phyloP scores from a whole-genome alignment of 2,329 filamentous ascomycete species.

The Phoma herbarum region DNA sequence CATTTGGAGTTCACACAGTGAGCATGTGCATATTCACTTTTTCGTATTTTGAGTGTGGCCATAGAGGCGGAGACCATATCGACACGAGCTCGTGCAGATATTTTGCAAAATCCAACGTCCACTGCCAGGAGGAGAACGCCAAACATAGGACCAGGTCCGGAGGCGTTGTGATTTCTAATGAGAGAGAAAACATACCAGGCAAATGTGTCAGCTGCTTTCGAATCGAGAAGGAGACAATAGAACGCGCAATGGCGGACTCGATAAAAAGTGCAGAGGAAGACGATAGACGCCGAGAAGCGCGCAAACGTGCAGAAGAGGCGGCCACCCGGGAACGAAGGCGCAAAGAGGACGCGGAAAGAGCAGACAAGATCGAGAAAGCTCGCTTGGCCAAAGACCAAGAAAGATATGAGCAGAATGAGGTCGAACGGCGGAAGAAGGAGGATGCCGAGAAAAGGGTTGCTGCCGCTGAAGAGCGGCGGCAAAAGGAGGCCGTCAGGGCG shows the following conservation, averaged over 20 bases:
- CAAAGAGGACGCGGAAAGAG: neutral
- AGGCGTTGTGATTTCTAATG: neutral
- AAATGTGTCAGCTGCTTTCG: slow-evolving; percentile 28
- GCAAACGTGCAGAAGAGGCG: neutral
- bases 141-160: slow-evolving; percentile 2
- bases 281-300: slow-evolving; percentile 1
- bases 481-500: neutral
- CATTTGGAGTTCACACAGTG: neutral
- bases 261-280: neutral
- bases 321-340: neutral
- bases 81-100: slow-evolving; percentile 28
- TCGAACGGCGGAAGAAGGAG: neutral
- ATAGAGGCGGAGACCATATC: slow-evolving; percentile 30
- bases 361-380: slow-evolving; percentile 6
- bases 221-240: neutral
- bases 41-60: slow-evolving; percentile 31
- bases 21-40: slow-evolving; percentile 39
- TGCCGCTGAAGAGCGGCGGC: slow-evolving; percentile 1
- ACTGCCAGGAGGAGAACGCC: slow-evolving; percentile 32
- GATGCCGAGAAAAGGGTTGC: slow-evolving; percentile 2
- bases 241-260: slow-evolving; percentile 4
- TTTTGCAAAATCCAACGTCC: slow-evolving; percentile 20
- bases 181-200: neutral
- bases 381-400: slow-evolving; percentile 3
- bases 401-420: slow-evolving; percentile 3